Evolutionary conservation across 1,284 basidiomycete genomes (phyloP).

Genomic region (Pterulicium gracile): DNA sequence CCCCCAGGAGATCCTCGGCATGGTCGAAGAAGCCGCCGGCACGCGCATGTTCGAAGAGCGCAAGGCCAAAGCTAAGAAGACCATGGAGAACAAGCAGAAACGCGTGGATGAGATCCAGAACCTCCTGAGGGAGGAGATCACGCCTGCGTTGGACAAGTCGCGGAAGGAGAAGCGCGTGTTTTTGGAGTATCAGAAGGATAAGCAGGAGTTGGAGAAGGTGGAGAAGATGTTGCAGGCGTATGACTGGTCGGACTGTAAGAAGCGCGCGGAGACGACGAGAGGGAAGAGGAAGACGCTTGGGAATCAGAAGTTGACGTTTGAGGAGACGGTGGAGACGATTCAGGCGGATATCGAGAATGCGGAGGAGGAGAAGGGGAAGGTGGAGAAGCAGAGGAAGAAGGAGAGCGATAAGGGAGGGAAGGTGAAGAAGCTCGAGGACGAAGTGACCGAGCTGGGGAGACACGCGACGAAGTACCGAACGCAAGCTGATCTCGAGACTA

Average conservation of each 20-base stretch:
- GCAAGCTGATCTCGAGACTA: slow-evolving; percentile 77
- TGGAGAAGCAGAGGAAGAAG: slow-evolving; percentile 50
- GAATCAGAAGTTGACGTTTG: slow-evolving; percentile 44
- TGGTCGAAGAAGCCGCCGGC: slow-evolving; percentile 98
- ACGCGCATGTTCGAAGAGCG: slow-evolving; percentile 99
- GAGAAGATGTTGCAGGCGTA: slow-evolving; percentile 79
- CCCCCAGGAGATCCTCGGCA: slow-evolving; percentile 93
- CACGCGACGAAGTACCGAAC: slow-evolving; percentile 82
- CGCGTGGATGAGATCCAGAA: slow-evolving; percentile 85
- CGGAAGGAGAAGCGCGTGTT: slow-evolving; percentile 86
- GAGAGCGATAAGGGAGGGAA: slow-evolving; percentile 74
- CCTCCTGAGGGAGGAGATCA: slow-evolving; percentile 84
- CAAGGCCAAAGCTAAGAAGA: slow-evolving; percentile 95
- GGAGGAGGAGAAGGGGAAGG: slow-evolving; percentile 63
- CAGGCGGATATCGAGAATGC: slow-evolving; percentile 47
- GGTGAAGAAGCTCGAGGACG: slow-evolving; percentile 69
- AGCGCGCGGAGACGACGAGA: slow-evolving; percentile 11
- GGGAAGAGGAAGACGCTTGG: slow-evolving; percentile 27
- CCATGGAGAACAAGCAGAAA: slow-evolving; percentile 97
- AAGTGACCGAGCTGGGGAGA: slow-evolving; percentile 74
- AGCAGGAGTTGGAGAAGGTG: slow-evolving; percentile 84
- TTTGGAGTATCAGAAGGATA: slow-evolving; percentile 86
- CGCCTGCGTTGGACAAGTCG: slow-evolving; percentile 88
- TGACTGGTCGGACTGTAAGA: slow-evolving; percentile 87
- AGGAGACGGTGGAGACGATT: slow-evolving; percentile 41